Evolutionary conservation across 805 yeast species (phyloP).

Genomic region (Saccharomycopsis capsularis): DNA sequence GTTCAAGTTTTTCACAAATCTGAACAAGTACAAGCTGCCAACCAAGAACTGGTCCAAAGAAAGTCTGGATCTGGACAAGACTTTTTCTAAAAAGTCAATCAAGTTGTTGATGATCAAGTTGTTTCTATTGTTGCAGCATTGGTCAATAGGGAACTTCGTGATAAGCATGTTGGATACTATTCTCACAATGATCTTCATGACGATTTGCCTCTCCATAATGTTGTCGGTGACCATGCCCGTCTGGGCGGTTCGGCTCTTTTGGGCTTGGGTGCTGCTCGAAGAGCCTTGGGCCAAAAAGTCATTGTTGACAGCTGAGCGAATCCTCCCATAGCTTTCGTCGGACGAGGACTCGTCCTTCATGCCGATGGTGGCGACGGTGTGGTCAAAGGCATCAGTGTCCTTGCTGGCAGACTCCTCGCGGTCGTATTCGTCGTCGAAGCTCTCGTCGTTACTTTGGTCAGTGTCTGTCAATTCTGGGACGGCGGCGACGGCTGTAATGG

Average conservation of each 20-base stretch:
- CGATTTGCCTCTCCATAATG: conserved; percentile 7
- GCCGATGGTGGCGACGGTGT: not conserved
- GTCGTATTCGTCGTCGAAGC: conserved; percentile 1
- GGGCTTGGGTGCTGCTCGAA: not conserved
- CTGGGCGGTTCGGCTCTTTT: not conserved
- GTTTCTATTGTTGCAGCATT: conserved; percentile 20
- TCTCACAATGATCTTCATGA: conserved; percentile 16
- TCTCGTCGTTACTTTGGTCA: conserved; percentile 12
- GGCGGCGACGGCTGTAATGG: not conserved
- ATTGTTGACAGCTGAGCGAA: not conserved
- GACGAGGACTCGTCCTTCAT: not conserved
- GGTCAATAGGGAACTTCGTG: conserved; percentile 21
- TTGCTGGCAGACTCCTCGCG: not conserved
- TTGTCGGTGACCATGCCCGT: conserved; percentile 1
- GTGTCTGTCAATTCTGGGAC: conserved; percentile 14
- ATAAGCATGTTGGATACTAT: conserved; percentile 18
- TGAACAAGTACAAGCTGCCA: conserved; percentile 12
- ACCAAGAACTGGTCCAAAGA: conserved; percentile 16
- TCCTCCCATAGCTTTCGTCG: not conserved
- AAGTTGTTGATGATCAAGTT: conserved; percentile 19
- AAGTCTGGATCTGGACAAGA: conserved; percentile 9
- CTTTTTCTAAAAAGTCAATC: conserved; percentile 16
- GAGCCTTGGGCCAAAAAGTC: no score
- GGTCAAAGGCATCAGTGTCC: not conserved
- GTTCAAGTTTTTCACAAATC: conserved; percentile 3